phyloP scores from a whole-genome alignment of 148 eudicot species.

The Vaccinium corymbosum region DNA sequence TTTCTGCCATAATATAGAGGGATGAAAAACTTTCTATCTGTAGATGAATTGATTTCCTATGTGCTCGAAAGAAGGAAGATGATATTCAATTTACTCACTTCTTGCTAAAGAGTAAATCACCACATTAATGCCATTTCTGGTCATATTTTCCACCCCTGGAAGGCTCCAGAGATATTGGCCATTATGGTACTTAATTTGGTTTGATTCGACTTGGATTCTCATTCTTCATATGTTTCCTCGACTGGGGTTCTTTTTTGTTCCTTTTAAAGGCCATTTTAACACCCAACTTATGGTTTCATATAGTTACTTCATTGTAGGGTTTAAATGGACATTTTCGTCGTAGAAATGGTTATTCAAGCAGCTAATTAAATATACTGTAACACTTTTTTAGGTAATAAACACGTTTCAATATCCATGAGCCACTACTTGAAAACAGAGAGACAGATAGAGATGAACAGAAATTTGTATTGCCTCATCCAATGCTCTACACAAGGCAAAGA shows the following conservation, averaged over 20 bases:
- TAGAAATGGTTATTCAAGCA: background rate
- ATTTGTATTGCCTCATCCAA: constrained; percentile 25
- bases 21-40: background rate
- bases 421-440: constrained; percentile 10
- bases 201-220: background rate
- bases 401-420: background rate
- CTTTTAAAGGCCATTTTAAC: background rate
- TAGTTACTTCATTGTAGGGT: background rate
- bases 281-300: background rate
- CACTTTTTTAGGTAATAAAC: background rate
- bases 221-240: background rate
- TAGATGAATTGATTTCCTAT: background rate
- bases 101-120: background rate
- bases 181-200: background rate
- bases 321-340: background rate
- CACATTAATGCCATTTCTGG: background rate
- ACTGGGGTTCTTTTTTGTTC: background rate
- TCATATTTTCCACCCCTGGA: background rate
- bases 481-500: constrained; percentile 52
- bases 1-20: background rate
- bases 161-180: background rate
- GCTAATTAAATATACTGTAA: background rate
- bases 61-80: background rate
- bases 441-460: constrained; percentile 9
- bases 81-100: background rate